Percentiles rank a stretch among this genome's conserved stretches.
These are phyloP conservation scores for Coniferiporia weirii DNA, from an alignment of 1,284 basidiomycete species.

Conservation along the genomic window DNA sequence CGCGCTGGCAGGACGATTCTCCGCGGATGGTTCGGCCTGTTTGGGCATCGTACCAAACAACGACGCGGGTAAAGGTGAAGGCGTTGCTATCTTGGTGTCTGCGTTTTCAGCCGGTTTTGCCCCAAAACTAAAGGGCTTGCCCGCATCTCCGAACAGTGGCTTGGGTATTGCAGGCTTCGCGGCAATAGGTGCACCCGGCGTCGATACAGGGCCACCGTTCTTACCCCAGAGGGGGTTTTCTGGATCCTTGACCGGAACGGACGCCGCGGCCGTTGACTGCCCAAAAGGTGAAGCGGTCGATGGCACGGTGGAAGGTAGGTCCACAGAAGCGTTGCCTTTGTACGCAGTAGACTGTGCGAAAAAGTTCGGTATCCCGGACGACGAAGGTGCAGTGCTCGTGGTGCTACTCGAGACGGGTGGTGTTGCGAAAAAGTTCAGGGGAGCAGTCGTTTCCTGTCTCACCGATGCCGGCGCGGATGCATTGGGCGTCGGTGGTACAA, in stretches of 20 bases:
- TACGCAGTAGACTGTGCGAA: slow-evolving; percentile 14
- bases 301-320: background rate
- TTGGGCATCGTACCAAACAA: slow-evolving; percentile 7
- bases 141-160: background rate
- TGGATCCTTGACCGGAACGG: slow-evolving; percentile 11
- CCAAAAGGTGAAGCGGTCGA: background rate
- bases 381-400: background rate
- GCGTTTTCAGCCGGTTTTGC: slow-evolving; percentile 2
- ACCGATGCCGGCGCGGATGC: background rate
- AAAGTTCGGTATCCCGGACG: slow-evolving; percentile 14
- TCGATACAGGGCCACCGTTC: background rate
- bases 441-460: background rate
- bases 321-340: background rate
- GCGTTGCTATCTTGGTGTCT: background rate
- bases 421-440: slow-evolving; percentile 7
- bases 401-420: background rate
- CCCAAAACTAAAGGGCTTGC: slow-evolving; percentile 6
- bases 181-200: background rate
- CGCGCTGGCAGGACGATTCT: background rate
- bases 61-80: background rate
- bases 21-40: background rate
- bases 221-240: slow-evolving; percentile 15
- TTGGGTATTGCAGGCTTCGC: background rate
- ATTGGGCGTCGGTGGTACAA: slow-evolving; percentile 1
- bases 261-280: background rate